Percentiles rank a stretch among this genome's conserved stretches.
These are phyloP conservation scores for Pestalotiopsis sp. DNA, from an alignment of 2,329 filamentous ascomycete species.

Conservation along the genomic window DNA sequence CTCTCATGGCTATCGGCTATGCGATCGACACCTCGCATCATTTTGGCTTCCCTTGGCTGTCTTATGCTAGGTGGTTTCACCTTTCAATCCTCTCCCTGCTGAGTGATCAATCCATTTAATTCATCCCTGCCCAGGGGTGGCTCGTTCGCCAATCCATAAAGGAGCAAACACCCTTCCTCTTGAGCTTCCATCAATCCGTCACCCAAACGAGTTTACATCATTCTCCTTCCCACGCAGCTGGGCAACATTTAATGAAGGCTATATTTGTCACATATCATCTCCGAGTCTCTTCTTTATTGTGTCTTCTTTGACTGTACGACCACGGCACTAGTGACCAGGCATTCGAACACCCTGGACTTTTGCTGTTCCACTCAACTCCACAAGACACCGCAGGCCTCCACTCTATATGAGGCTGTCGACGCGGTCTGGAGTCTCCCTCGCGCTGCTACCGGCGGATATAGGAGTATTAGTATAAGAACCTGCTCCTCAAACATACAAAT, in stretches of 20 bases:
- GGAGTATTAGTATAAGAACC: neutral
- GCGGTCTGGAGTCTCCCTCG: neutral
- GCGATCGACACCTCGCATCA: neutral
- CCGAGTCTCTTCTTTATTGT: neutral
- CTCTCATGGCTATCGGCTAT: neutral
- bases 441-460: neutral
- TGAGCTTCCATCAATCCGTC: neutral
- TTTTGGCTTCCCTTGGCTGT: conserved; percentile 3
- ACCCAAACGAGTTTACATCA: neutral
- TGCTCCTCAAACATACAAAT: neutral
- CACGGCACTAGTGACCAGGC: neutral
- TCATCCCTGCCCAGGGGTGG: neutral
- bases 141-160: conserved; percentile 5
- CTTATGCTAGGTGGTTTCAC: conserved; percentile 6
- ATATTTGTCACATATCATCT: neutral
- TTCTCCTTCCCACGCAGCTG: neutral
- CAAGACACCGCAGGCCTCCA: conserved; percentile 1
- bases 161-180: neutral
- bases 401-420: conserved; percentile 8
- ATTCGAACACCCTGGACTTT: neutral
- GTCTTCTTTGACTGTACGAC: neutral
- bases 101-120: neutral
- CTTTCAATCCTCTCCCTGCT: neutral
- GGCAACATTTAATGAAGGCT: neutral
- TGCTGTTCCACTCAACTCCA: neutral